phyloP scores from a whole-genome alignment of 1,284 basidiomycete species.

The Tylopilus sp. region DNA sequence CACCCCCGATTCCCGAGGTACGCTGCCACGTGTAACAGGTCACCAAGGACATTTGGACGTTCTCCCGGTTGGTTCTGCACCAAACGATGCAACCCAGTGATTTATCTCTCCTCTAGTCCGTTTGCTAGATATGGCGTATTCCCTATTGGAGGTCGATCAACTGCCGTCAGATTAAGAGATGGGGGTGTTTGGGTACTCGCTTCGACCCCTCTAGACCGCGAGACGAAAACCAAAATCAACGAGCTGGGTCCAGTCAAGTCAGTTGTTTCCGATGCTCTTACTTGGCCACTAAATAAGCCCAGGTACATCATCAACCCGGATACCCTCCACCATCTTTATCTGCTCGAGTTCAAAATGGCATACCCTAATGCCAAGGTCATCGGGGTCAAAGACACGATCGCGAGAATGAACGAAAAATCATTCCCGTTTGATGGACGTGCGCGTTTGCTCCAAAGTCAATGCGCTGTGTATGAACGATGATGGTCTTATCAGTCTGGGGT shows the following conservation, averaged over 20 bases:
- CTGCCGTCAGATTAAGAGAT: slow-evolving; percentile 71
- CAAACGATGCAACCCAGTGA: slow-evolving; percentile 1
- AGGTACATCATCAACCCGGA: slow-evolving; percentile 70
- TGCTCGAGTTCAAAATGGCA: slow-evolving; percentile 68
- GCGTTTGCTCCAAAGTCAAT: slow-evolving; percentile 17
- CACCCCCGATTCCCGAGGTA: background rate
- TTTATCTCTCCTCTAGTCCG: slow-evolving; percentile 42
- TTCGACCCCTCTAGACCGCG: slow-evolving; percentile 73
- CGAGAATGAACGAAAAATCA: slow-evolving; percentile 40
- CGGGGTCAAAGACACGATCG: slow-evolving; percentile 56
- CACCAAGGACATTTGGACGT: slow-evolving; percentile 63
- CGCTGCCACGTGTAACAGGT: slow-evolving; percentile 38
- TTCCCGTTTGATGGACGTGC: slow-evolving; percentile 61
- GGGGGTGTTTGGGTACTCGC: slow-evolving; percentile 84
- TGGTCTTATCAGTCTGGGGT: slow-evolving; percentile 51
- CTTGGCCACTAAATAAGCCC: background rate
- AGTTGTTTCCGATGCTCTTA: background rate
- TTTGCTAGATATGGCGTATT: slow-evolving; percentile 66
- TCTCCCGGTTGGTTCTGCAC: slow-evolving; percentile 53
- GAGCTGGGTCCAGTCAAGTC: slow-evolving; percentile 77
- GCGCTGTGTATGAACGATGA: background rate
- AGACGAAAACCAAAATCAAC: slow-evolving; percentile 69
- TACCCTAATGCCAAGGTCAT: slow-evolving; percentile 79
- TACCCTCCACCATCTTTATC: slow-evolving; percentile 61
- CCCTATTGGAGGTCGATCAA: slow-evolving; percentile 79